phyloP scores from a whole-genome alignment of 176 grass and related monocot genomes.

The Paspalum vaginatum region DNA sequence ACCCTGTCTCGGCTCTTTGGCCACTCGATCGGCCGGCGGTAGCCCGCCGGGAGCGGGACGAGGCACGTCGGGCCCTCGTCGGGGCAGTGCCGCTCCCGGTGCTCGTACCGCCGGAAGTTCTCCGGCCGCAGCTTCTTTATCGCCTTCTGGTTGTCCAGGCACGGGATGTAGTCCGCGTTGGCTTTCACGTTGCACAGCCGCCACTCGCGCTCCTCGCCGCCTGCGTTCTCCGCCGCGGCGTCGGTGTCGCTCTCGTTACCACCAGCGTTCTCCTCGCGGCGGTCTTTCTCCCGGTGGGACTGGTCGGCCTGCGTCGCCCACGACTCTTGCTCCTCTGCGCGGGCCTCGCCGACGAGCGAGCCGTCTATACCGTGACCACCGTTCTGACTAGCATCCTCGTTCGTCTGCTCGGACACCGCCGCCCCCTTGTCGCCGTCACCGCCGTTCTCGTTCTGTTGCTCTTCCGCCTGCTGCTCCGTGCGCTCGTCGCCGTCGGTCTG shows the following conservation, averaged over 20 bases:
- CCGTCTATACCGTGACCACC: slow-evolving; percentile 9
- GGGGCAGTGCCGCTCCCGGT: slow-evolving; percentile 89
- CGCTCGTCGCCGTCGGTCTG: not conserved
- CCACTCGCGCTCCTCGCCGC: slow-evolving; percentile 51
- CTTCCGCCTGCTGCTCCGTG: too few relatives aligned
- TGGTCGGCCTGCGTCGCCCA: slow-evolving; percentile 78
- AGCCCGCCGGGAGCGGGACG: slow-evolving; percentile 60
- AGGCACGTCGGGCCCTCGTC: slow-evolving; percentile 86
- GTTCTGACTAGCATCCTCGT: slow-evolving; percentile 4
- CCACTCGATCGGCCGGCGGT: slow-evolving; percentile 76
- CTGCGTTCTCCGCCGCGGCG: not conserved
- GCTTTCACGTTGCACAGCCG: slow-evolving; percentile 71
- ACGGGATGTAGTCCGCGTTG: slow-evolving; percentile 87
- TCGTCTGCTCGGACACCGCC: slow-evolving; percentile 15
- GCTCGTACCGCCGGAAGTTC: slow-evolving; percentile 80
- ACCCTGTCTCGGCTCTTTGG: slow-evolving; percentile 88
- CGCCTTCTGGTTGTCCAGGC: slow-evolving; percentile 90
- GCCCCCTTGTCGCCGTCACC: slow-evolving; percentile 29
- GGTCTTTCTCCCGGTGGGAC: slow-evolving; percentile 75
- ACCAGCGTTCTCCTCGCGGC: slow-evolving; percentile 44
- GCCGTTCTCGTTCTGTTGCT: slow-evolving; percentile 25
- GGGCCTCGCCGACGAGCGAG: slow-evolving; percentile 29
- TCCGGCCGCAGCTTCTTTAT: slow-evolving; percentile 82
- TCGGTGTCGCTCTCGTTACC: too few relatives aligned
- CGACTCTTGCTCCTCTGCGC: slow-evolving; percentile 38